Percentiles rank a stretch among this genome's conserved stretches.
Evolutionary conservation across 257 asterid genomes (phyloP).

Genomic region (Solanum etuberosum): DNA sequence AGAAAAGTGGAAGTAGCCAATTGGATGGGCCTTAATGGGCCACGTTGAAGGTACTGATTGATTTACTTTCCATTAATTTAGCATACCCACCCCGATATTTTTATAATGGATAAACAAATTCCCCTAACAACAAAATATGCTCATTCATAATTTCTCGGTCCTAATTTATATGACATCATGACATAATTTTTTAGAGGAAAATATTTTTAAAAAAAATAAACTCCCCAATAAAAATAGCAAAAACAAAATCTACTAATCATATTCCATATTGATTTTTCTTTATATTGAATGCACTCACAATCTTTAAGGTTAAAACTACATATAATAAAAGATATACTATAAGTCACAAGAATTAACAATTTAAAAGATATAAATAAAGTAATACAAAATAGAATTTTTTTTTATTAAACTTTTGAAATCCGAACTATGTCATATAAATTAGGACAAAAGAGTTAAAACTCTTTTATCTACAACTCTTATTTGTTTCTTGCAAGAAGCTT

Average conservation of each 20-base stretch:
- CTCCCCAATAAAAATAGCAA: too few relatives aligned
- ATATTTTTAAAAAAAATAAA: too few relatives aligned
- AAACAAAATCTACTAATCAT: not conserved
- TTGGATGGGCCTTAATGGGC: constrained; percentile 1
- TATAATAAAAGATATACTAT: too few relatives aligned
- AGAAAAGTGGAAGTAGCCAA: not conserved
- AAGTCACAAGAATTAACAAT: too few relatives aligned
- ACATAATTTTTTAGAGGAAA: too few relatives aligned
- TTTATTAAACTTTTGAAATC: fast-evolving
- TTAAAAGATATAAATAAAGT: too few relatives aligned
- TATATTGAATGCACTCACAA: not conserved
- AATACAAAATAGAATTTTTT: too few relatives aligned
- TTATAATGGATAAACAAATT: not conserved
- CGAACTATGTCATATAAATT: not conserved
- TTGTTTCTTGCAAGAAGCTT: not conserved
- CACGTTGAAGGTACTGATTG: constrained; percentile 10
- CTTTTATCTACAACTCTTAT: not conserved
- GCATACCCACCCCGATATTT: not conserved
- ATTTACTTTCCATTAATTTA: not conserved
- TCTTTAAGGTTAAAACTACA: not conserved
- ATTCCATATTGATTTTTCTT: not conserved
- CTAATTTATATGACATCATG: not conserved
- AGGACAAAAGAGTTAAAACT: fast-evolving
- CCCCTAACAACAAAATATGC: not conserved
- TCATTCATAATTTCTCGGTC: too few relatives aligned